phyloP scores from a whole-genome alignment of 495 filamentous ascomycete genomes.

The Penicillium paradoxum region DNA sequence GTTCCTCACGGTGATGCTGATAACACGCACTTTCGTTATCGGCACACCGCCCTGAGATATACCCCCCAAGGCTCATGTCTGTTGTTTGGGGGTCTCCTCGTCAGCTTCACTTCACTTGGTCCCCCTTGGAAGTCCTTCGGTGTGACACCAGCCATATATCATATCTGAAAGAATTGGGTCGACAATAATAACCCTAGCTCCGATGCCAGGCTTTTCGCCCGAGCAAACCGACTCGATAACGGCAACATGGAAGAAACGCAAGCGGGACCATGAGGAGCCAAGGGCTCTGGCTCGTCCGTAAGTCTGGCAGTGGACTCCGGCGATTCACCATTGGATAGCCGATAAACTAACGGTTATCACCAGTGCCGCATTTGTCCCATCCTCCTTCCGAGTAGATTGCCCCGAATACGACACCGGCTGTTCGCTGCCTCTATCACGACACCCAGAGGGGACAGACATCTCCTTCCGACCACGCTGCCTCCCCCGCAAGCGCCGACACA shows the following conservation, averaged over 20 bases:
- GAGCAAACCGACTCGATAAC: conserved; percentile 17
- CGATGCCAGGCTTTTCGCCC: conserved; percentile 27
- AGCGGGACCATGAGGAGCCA: conserved; percentile 30
- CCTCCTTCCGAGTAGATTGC: conserved; percentile 17
- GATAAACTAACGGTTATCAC: background rate
- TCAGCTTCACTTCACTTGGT: background rate
- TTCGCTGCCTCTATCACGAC: conserved; percentile 15
- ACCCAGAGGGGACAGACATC: conserved; percentile 16
- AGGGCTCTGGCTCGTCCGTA: conserved; percentile 24
- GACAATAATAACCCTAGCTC: background rate
- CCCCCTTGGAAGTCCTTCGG: background rate
- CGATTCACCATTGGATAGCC: background rate
- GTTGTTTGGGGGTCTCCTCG: conserved; percentile 1
- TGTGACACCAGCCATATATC: background rate
- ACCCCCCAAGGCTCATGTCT: background rate
- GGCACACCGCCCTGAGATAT: conserved; percentile 2
- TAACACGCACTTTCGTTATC: conserved; percentile 1
- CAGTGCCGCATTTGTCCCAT: conserved; percentile 9
- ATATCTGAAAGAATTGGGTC: conserved; percentile 1
- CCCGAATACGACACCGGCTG: conserved; percentile 12
- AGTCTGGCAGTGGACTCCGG: conserved; percentile 10
- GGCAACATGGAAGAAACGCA: conserved; percentile 31
- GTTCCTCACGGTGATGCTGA: background rate
- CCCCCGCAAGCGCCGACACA: conserved; percentile 33
- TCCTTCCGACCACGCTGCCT: conserved; percentile 27